These are phyloP conservation scores for Trametes punicea DNA, from an alignment of 768 basidiomycete species.

Conservation along the genomic window DNA sequence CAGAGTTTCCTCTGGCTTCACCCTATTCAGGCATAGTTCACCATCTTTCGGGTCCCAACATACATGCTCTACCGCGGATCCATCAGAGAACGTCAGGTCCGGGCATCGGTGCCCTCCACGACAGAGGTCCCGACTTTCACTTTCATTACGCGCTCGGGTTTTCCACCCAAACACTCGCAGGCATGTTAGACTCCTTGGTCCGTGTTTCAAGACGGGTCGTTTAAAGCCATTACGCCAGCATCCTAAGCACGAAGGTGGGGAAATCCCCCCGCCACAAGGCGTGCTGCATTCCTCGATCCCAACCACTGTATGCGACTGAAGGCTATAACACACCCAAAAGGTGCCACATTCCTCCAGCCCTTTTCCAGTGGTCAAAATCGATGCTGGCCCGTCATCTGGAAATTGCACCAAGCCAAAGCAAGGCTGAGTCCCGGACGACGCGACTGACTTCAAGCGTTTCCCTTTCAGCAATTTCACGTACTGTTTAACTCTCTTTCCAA, in stretches of 20 bases:
- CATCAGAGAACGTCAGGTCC: constrained; percentile 70
- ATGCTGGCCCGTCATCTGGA: constrained; percentile 58
- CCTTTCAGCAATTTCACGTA: constrained; percentile 79
- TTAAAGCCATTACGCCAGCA: constrained; percentile 78
- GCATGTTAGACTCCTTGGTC: constrained; percentile 86
- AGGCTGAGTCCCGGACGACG: constrained; percentile 42
- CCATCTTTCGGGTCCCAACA: constrained; percentile 89
- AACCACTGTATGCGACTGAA: constrained; percentile 47
- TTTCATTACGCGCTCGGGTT: constrained; percentile 67
- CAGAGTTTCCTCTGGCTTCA: constrained; percentile 95
- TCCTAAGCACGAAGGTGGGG: constrained; percentile 61
- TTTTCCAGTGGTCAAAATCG: constrained; percentile 61
- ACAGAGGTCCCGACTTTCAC: constrained; percentile 64
- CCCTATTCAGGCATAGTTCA: constrained; percentile 89
- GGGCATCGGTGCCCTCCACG: constrained; percentile 71
- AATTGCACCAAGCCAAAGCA: constrained; percentile 27
- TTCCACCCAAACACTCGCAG: constrained; percentile 75
- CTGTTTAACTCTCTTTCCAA: constrained; percentile 79
- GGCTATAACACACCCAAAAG: constrained; percentile 68
- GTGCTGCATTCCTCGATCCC: constrained; percentile 64
- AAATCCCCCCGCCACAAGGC: constrained; percentile 51
- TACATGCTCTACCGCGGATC: constrained; percentile 78
- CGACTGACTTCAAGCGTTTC: constrained; percentile 70
- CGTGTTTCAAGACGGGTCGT: constrained; percentile 82
- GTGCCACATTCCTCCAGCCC: constrained; percentile 58